Percentiles rank a stretch among this genome's conserved stretches.
Evolutionary conservation across 2,329 filamentous ascomycete species (phyloP).

Genomic region (Ambrosiella beaveri): DNA sequence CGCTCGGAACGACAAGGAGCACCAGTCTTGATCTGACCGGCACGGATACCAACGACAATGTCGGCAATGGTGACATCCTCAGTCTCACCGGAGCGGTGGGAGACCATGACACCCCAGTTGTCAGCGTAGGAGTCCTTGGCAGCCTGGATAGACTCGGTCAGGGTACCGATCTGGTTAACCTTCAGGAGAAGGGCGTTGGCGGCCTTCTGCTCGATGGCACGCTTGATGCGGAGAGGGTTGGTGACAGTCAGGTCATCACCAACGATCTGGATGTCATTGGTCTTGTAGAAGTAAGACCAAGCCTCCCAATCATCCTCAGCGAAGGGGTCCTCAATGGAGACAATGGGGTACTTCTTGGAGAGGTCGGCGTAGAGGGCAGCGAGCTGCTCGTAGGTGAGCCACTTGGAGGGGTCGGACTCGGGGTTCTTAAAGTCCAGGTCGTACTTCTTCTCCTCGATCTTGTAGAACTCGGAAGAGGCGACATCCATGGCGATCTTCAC

Average conservation of each 20-base stretch:
- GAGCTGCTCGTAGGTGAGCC: conserved; percentile 96
- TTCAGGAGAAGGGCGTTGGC: conserved; percentile 97
- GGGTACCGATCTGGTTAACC: conserved; percentile 99
- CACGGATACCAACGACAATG: conserved; percentile 88
- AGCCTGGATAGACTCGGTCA: conserved; percentile 97
- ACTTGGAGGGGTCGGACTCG: conserved; percentile 86
- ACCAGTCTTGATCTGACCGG: conserved; percentile 98
- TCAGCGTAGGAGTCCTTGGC: conserved; percentile 96
- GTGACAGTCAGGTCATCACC: conserved; percentile 98
- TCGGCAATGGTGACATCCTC: conserved; percentile 99
- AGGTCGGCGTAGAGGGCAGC: conserved; percentile 80
- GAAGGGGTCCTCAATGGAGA: conserved; percentile 98
- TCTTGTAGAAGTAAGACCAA: conserved; percentile 99
- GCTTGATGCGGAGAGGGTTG: conserved; percentile 98
- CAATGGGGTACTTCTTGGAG: conserved; percentile 90
- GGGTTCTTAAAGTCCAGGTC: conserved; percentile 99
- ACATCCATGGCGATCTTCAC: conserved; percentile 99
- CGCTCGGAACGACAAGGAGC: conserved; percentile 92
- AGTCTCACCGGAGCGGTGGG: conserved; percentile 96
- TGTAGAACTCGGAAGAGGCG: conserved; percentile 99
- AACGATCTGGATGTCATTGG: conserved; percentile 93
- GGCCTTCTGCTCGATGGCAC: conserved; percentile 96
- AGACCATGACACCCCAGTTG: conserved; percentile 98
- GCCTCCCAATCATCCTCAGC: conserved; percentile 99
- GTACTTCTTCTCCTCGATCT: conserved; percentile 94